Conservation (phyloP, 2,329 filamentous ascomycete species). For the Exophiala sp. region DNA sequence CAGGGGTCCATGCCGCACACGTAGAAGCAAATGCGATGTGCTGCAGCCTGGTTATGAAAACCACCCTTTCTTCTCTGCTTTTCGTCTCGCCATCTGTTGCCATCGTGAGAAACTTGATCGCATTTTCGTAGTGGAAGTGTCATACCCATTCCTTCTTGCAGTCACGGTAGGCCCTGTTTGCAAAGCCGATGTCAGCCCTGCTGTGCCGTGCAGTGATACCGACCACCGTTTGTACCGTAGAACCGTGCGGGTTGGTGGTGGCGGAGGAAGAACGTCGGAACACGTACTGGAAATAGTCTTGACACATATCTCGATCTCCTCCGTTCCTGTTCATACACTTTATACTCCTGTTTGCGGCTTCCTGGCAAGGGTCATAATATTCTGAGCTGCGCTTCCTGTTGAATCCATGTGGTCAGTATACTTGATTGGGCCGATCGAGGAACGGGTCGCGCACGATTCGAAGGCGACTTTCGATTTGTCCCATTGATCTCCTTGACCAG, state of each 20-base stretch:
- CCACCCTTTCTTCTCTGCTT: slow-evolving; percentile 18
- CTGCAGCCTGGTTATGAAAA: slow-evolving; percentile 1
- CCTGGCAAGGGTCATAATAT: slow-evolving; percentile 93
- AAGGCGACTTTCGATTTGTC: slow-evolving; percentile 20
- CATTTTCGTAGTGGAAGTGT: slow-evolving; percentile 16
- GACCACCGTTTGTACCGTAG: not conserved
- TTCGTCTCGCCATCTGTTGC: slow-evolving; percentile 17
- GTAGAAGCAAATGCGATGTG: not conserved
- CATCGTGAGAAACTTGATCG: not conserved
- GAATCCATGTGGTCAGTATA: not conserved
- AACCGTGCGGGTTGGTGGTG: not conserved
- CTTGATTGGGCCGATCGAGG: not conserved
- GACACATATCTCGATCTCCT: slow-evolving; percentile 83
- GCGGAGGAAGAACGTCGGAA: not conserved
- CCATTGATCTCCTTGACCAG: slow-evolving; percentile 13
- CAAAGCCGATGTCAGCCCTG: slow-evolving; percentile 1
- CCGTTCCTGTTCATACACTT: slow-evolving; percentile 84
- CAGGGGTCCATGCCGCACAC: not conserved
- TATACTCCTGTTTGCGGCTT: slow-evolving; percentile 79
- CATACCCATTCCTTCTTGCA: slow-evolving; percentile 94
- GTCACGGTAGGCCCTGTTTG: slow-evolving; percentile 75
- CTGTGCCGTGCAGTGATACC: not conserved
- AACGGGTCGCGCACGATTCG: slow-evolving; percentile 16
- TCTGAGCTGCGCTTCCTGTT: slow-evolving; percentile 80
- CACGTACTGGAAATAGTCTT: slow-evolving; percentile 89